Evolutionary conservation across 2,329 filamentous ascomycete species (phyloP), one percentile per base, ranked within the genome.

Genomic region (Thelonectria blattea): DNA sequence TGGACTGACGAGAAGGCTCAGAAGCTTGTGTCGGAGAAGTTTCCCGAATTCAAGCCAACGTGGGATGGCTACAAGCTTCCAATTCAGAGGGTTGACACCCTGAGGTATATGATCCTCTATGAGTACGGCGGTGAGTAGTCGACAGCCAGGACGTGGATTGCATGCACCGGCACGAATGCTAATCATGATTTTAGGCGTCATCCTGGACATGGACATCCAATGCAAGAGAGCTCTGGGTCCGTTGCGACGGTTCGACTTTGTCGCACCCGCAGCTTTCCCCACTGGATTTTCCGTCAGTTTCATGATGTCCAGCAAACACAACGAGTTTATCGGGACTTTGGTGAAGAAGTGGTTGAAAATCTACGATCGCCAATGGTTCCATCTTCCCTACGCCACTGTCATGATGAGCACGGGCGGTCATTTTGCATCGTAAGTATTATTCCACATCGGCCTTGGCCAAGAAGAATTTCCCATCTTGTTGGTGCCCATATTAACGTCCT

Each of bases 271-370:
- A 8, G 47, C 47, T 3, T 5, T 37, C 14, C 47, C 47, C 1
- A 18, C 17, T 5, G 47, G 47, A 3, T 49, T 49, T 10, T 49
- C 47, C 2, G 11, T 49, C 2, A 12, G 47, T 5, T 49, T 49
- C n/a, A 49, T 49, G n/a, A 49, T 49, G 47, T 15, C 47, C 8
- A 49, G 47, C 47, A 34, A 49, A n/a, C 27, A 22, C 3, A 49
- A 49, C 8, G 17, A 5, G 2, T 49, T 49, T 10, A 10, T 49
- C 6, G n/a, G 47, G 9, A n/a, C 20, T 3, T 2, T 49, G 5
- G 27, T 49, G 30, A 3, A 20, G 2, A 49, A 49, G 5, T 49
- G 47, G 47, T 49, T 18, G 27, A 9, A 9, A 24, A 24, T 24
- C 22, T 24, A 24, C 6, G 22, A 24, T 24, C 22, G 22, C 22